Evolutionary conservation across 352 stramenopile species (phyloP).

Genomic region (Phytophthora meadii): DNA sequence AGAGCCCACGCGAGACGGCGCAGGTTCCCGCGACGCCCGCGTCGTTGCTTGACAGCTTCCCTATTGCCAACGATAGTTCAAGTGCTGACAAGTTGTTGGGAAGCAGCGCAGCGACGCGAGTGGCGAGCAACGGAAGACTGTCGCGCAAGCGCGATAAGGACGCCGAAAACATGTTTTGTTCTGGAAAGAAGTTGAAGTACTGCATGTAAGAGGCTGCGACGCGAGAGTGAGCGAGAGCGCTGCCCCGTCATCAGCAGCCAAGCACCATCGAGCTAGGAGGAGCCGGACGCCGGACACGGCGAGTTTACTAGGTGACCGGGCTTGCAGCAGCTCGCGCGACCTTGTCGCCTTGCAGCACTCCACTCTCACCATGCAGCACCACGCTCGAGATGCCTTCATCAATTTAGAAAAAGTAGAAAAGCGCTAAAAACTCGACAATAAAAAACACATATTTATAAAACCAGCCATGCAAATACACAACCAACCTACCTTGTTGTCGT

Average conservation of each 20-base stretch:
- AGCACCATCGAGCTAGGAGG: conserved; percentile 18
- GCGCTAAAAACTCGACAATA: conserved; percentile 56
- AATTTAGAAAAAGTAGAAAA: conserved; percentile 78
- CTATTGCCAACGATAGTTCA: conserved; percentile 76
- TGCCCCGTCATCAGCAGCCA: conserved; percentile 19
- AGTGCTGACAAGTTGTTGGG: conserved; percentile 79
- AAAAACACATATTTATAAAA: conserved; percentile 64
- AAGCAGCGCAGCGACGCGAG: conserved; percentile 39
- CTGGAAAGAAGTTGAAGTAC: conserved; percentile 69
- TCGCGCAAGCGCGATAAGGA: conserved; percentile 60
- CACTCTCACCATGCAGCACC: conserved; percentile 13
- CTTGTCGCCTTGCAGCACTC: conserved; percentile 19
- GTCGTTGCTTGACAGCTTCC: conserved; percentile 58
- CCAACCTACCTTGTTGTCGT: conserved; percentile 6
- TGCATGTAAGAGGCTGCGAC: conserved; percentile 55
- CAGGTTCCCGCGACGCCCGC: conserved; percentile 46
- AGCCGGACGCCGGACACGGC: conserved; percentile 10
- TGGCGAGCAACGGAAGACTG: conserved; percentile 31
- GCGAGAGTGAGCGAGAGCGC: conserved; percentile 18
- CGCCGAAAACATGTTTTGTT: conserved; percentile 57
- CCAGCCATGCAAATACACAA: conserved; percentile 15
- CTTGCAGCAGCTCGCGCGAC: conserved; percentile 20
- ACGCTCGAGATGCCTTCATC: conserved; percentile 33
- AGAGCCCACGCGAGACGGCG: conserved; percentile 58
- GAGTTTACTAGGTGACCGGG: conserved; percentile 16